phyloP scores from a whole-genome alignment of 1,284 basidiomycete genomes.

The Malassezia restricta region DNA sequence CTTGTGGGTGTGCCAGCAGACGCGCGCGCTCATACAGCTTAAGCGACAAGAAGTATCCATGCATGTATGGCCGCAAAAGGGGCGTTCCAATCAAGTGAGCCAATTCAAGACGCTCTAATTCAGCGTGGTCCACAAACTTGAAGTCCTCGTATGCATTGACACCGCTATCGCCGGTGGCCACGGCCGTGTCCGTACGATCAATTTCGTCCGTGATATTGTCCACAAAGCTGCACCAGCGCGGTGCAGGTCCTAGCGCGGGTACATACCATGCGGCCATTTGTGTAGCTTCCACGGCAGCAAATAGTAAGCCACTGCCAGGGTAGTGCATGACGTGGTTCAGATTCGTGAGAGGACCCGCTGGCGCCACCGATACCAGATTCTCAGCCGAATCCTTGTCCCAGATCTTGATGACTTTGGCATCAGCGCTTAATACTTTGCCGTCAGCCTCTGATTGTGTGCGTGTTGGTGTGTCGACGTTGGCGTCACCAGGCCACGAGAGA shows the following conservation, averaged over 20 bases:
- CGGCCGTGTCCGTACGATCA: constrained; percentile 72
- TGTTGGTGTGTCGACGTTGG: constrained; percentile 54
- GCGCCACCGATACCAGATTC: constrained; percentile 86
- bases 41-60: constrained; percentile 93
- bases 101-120: constrained; percentile 62
- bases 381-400: constrained; percentile 60
- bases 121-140: constrained; percentile 85
- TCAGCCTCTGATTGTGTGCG: constrained; percentile 52
- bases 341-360: constrained; percentile 74
- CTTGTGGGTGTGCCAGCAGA: constrained; percentile 88
- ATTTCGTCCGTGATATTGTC: constrained; percentile 69
- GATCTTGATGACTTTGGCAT: constrained; percentile 45
- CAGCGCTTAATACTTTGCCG: constrained; percentile 37
- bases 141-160: constrained; percentile 73
- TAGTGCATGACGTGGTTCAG: constrained; percentile 42
- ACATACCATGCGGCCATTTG: constrained; percentile 56
- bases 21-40: constrained; percentile 90
- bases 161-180: constrained; percentile 22
- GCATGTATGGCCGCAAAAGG: constrained; percentile 96
- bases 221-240: constrained; percentile 90
- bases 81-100: constrained; percentile 87
- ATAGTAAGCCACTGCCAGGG: constrained; percentile 39
- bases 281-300: constrained; percentile 41
- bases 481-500: constrained; percentile 72
- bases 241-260: constrained; percentile 88